A percentile compares a stretch with the other conserved stretches of the same genome.
Evolutionary conservation across 2,329 filamentous ascomycete genomes (phyloP).

Genomic region (Phialophora macrospora): DNA sequence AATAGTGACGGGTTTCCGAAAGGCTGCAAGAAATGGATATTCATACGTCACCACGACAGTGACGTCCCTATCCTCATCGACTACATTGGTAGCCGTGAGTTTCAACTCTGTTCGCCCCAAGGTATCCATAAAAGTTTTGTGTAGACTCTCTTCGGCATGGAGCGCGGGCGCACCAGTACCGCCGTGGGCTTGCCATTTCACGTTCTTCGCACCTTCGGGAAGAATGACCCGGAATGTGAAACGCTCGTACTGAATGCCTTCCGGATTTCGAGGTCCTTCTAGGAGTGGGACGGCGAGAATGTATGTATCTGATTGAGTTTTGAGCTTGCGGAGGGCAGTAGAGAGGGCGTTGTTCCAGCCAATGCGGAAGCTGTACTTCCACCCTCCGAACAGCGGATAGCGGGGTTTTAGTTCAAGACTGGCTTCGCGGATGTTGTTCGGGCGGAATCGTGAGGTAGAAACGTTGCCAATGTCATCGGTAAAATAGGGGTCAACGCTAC

Average conservation of each 20-base stretch:
- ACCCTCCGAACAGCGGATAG: constrained; percentile 95
- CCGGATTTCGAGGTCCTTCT: constrained; percentile 83
- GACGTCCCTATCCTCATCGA: constrained; percentile 85
- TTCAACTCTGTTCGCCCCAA: constrained; percentile 81
- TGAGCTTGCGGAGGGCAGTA: constrained; percentile 71
- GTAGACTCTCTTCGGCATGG: constrained; percentile 64
- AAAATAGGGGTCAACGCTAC: constrained; percentile 88
- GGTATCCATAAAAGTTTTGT: constrained; percentile 93
- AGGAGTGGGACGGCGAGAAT: constrained; percentile 90
- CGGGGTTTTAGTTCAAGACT: constrained; percentile 87
- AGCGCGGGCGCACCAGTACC: constrained; percentile 77
- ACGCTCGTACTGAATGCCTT: constrained; percentile 84
- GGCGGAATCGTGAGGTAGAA: constrained; percentile 85
- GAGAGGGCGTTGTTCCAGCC: constrained; percentile 91
- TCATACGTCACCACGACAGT: constrained; percentile 74
- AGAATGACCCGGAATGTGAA: constrained; percentile 81
- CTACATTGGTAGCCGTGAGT: constrained; percentile 81
- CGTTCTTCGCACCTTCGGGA: constrained; percentile 80
- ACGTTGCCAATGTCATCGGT: constrained; percentile 97
- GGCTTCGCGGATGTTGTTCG: constrained; percentile 68
- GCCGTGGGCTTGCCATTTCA: constrained; percentile 71
- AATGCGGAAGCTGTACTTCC: constrained; percentile 97
- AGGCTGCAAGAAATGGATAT: constrained; percentile 71
- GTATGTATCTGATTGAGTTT: constrained; percentile 68
- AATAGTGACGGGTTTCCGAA: constrained; percentile 86